Evolutionary conservation across 2,329 filamentous ascomycete genomes (phyloP), one percentile per base, ranked within the genome.

Genomic region (Clonostachys chloroleuca): DNA sequence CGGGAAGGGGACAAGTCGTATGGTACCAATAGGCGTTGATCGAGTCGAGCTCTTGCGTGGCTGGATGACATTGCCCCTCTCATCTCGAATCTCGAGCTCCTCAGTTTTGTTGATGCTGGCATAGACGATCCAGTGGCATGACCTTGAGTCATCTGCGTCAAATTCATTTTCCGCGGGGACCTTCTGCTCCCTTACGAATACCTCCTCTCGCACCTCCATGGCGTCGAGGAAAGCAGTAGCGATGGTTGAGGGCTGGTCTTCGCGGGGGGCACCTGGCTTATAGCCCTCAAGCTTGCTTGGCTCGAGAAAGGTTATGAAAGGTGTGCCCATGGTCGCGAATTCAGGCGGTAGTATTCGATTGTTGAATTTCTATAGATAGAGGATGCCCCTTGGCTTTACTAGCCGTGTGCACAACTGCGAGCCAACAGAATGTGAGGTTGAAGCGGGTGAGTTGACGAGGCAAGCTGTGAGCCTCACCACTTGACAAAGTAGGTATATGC

Each of bases 41-140:
- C 59, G 57, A 17, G 72, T 76, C 47, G 64, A 68, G 60, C 72
- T 75, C 52, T 62, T 65, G 44, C 70, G 66, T n/a, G 66, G 67
- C 16, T 61, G 64, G 42, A 69, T 42, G 36, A 75, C 58, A 34
- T 67, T 63, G 48, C 67, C 69, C n/a, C 58, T 56, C 6, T 68
- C 63, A 56, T 79, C 70, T 30, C 65, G 68, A 41, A 69, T 56
- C 60, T 76, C 73, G 6, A 63, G 60, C 49, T 66, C 64, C 41
- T 68, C 65, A 5, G 62, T 67, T 43, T 66, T 70, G 46, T 77
- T 77, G 47, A 86, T 75, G 14, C 77, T 83, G 43, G 82, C 81
- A 65, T 95, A 96, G n/a, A 85, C 74, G 33, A 96, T 85, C 87
- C 89, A 96, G 66, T 96, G 91, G 68, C 85, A 92, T 55, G 83